These are phyloP conservation scores for Penstemon davidsonii DNA, from an alignment of 257 asterid genomes.

Conservation along the genomic window DNA sequence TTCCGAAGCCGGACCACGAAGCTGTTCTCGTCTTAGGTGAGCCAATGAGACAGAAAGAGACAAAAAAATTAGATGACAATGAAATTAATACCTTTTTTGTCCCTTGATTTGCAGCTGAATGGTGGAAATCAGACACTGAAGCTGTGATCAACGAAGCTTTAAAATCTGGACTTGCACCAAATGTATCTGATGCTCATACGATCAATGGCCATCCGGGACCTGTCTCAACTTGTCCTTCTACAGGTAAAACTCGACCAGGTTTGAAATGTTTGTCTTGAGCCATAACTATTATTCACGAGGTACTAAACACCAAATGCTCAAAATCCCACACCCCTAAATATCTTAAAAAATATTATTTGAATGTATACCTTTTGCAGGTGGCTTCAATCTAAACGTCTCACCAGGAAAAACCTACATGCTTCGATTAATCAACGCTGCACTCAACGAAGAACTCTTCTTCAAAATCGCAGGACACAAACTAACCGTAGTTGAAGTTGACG, in stretches of 20 bases:
- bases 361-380: slow-evolving; percentile 24
- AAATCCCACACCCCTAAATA: too few species aligned
- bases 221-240: slow-evolving; percentile 49
- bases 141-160: slow-evolving; percentile 73
- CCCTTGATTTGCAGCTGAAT: slow-evolving; percentile 52
- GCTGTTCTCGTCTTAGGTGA: slow-evolving; percentile 51
- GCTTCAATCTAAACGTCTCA: slow-evolving; percentile 42
- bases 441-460: slow-evolving; percentile 68
- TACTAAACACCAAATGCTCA: too few species aligned
- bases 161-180: slow-evolving; percentile 75
- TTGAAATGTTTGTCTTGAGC: too few species aligned
- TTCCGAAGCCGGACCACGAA: slow-evolving; percentile 67
- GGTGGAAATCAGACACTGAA: slow-evolving; percentile 97
- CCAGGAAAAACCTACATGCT: slow-evolving; percentile 59
- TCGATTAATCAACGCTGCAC: slow-evolving; percentile 72
- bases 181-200: slow-evolving; percentile 91
- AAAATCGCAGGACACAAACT: slow-evolving; percentile 59
- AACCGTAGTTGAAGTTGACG: slow-evolving; percentile 67
- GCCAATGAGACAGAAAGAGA: background rate
- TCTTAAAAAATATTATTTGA: too few species aligned
- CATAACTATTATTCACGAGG: too few species aligned
- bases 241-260: slow-evolving; percentile 32
- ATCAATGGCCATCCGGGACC: slow-evolving; percentile 85
- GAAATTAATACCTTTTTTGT: too few species aligned
- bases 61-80: too few species aligned